Evolutionary conservation across 305 asterid species (phyloP).

Genomic region (Stenogyne calaminthoides): DNA sequence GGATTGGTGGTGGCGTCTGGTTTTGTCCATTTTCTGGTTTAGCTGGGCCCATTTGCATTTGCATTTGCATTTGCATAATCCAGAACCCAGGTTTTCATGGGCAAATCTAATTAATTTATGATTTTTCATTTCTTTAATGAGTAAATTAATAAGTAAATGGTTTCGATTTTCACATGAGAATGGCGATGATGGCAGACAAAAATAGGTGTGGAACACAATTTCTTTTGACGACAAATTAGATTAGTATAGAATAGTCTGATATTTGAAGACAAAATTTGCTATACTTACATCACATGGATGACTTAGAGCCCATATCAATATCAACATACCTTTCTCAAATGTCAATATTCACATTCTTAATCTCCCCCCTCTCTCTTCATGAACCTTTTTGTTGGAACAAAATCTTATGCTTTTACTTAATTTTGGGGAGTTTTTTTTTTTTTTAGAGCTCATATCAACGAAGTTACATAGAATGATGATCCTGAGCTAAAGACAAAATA

Average conservation of each 20-base stretch:
- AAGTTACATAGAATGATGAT: too few relatives aligned
- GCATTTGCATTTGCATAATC: conserved; percentile 1
- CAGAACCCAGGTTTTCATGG: conserved; percentile 30
- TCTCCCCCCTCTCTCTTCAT: not conserved
- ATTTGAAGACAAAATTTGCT: not conserved
- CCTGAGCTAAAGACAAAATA: too few relatives aligned
- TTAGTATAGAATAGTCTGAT: not conserved
- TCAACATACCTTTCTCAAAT: not conserved
- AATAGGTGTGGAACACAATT: conserved; percentile 23
- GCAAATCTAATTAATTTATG: conserved; percentile 7
- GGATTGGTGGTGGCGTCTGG: conserved; percentile 37
- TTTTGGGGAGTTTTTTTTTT: too few relatives aligned
- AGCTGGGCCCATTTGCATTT: conserved; percentile 24
- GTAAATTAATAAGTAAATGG: not conserved
- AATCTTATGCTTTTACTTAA: not conserved
- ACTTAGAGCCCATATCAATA: not conserved
- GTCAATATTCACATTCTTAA: not conserved
- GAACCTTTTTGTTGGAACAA: not conserved
- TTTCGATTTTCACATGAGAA: conserved; percentile 17
- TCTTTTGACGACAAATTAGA: conserved; percentile 1
- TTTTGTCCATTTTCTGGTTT: conserved; percentile 34
- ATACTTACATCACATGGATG: conserved; percentile 18
- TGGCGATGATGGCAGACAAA: conserved; percentile 37
- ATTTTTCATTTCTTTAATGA: not conserved
- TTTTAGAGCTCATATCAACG: too few relatives aligned